These are phyloP conservation scores for Ustilago tritici DNA, from an alignment of 1,284 basidiomycete species.

Conservation along the genomic window DNA sequence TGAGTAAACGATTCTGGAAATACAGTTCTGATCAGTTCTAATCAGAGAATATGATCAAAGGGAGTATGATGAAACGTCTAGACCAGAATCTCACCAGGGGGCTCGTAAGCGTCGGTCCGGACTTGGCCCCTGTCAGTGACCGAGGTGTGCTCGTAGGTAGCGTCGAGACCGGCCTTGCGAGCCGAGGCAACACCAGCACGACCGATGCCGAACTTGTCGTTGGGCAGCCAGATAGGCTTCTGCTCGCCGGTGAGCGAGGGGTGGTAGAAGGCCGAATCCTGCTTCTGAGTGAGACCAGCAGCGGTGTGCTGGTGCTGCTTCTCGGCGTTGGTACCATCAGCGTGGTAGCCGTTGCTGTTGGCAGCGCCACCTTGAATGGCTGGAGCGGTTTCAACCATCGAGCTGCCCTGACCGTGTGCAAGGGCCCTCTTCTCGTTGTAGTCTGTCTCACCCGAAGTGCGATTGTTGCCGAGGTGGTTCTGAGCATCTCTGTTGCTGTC, in stretches of 20 bases:
- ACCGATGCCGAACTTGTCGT: slow-evolving; percentile 67
- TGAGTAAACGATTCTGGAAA: slow-evolving; percentile 12
- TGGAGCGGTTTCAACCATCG: slow-evolving; percentile 20
- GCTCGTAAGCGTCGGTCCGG: slow-evolving; percentile 57
- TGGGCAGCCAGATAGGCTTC: slow-evolving; percentile 66
- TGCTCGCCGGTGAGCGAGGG: slow-evolving; percentile 63
- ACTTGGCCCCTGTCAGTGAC: slow-evolving; percentile 66
- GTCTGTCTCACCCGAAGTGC: slow-evolving; percentile 46
- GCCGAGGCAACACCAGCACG: slow-evolving; percentile 58
- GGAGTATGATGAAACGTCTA: slow-evolving; percentile 17
- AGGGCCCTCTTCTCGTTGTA: slow-evolving; percentile 54
- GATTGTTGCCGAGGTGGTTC: slow-evolving; percentile 21
- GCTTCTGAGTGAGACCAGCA: slow-evolving; percentile 22
- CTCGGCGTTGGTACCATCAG: slow-evolving; percentile 12
- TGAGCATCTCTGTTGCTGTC: slow-evolving; percentile 17
- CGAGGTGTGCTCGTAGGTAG: slow-evolving; percentile 60
- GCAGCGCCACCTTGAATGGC: slow-evolving; percentile 14
- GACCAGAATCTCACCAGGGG: slow-evolving; percentile 63
- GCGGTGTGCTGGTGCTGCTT: slow-evolving; percentile 18
- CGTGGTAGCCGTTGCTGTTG: slow-evolving; percentile 30
- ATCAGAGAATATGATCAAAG: background rate
- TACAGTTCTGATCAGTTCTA: slow-evolving; percentile 8
- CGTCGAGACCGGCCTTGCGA: slow-evolving; percentile 58
- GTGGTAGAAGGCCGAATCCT: slow-evolving; percentile 59
- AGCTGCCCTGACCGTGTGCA: slow-evolving; percentile 16